Conservation (phyloP, 441 rosid species). For the Mallotus repandus region DNA sequence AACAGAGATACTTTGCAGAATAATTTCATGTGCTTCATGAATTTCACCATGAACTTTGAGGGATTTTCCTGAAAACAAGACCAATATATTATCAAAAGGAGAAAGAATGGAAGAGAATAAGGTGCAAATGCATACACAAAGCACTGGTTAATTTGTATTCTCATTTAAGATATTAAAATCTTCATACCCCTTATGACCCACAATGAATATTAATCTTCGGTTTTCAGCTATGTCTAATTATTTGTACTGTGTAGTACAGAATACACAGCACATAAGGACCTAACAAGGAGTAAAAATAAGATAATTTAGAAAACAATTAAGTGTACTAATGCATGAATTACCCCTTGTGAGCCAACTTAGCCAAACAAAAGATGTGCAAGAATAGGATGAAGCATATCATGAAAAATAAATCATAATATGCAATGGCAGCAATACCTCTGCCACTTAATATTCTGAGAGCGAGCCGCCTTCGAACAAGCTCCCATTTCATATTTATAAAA, state of each 20-base stretch:
- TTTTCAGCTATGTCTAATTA: neutral
- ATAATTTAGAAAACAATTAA: neutral
- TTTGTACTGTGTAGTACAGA: neutral
- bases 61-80: constrained; percentile 66
- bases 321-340: neutral
- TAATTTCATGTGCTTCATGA: constrained; percentile 64
- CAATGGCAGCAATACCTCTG: constrained; percentile 51
- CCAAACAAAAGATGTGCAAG: neutral
- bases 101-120: neutral
- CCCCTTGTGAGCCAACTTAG: neutral
- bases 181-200: constrained; percentile 1
- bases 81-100: constrained; percentile 23
- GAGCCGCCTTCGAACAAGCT: constrained; percentile 61
- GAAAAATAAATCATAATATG: neutral
- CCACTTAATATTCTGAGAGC: constrained; percentile 52
- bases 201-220: neutral
- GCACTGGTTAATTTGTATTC: neutral
- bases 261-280: neutral
- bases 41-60: constrained; percentile 43
- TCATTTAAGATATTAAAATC: neutral
- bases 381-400: neutral
- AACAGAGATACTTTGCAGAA: constrained; percentile 56
- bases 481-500: constrained; percentile 61
- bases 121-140: neutral
- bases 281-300: neutral